A percentile compares a stretch with the other conserved stretches of the same genome.
Conservation (phyloP, 345 rosid species). For the Kernera saxatilis region DNA sequence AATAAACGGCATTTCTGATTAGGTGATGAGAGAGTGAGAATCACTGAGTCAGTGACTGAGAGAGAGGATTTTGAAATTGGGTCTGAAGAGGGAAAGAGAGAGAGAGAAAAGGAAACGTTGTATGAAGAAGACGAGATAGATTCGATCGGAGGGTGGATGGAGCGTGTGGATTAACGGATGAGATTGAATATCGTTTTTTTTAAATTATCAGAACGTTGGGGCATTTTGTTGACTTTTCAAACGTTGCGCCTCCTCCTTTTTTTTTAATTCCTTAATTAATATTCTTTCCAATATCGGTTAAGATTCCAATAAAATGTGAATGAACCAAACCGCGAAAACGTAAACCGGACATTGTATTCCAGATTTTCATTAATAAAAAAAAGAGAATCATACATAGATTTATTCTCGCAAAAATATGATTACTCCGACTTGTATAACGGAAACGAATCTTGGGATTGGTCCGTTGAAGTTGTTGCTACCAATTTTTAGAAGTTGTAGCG, state of each 20-base stretch:
- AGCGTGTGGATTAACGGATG: slow-evolving; percentile 24
- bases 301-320: neutral
- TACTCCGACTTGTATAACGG: too few relatives aligned
- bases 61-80: slow-evolving; percentile 16
- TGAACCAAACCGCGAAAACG: neutral
- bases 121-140: slow-evolving; percentile 4
- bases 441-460: too few relatives aligned
- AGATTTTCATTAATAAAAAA: too few relatives aligned
- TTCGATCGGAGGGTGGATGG: slow-evolving; percentile 28
- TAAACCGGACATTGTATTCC: neutral
- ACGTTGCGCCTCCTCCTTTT: slow-evolving; percentile 11
- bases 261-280: neutral
- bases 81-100: slow-evolving; percentile 12
- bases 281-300: neutral
- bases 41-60: neutral
- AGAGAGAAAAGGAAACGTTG: neutral
- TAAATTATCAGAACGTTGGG: slow-evolving; percentile 24
- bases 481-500: too few relatives aligned
- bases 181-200: slow-evolving; percentile 11
- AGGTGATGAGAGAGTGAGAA: neutral
- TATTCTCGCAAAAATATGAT: too few relatives aligned
- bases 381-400: too few relatives aligned
- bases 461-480: too few relatives aligned
- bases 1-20: slow-evolving; percentile 61
- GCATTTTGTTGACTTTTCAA: neutral